Percentiles rank a stretch among this genome's conserved stretches.
Evolutionary conservation across 441 rosid species (phyloP).

Genomic region (Theobroma grandiflorum): DNA sequence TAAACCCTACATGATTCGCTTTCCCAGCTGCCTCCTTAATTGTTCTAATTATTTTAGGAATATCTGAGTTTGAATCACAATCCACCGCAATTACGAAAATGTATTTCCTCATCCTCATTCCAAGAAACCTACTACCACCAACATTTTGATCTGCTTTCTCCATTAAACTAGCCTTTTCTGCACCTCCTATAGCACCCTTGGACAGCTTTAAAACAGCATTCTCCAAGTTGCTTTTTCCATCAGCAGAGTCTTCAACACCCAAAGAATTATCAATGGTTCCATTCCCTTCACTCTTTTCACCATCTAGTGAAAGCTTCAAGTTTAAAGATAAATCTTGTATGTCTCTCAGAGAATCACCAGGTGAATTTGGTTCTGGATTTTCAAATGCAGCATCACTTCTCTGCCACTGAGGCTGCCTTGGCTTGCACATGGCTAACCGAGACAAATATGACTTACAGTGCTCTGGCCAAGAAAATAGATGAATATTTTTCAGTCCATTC

Average conservation of each 20-base stretch:
- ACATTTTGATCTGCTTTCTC: constrained; percentile 56
- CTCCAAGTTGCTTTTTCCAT: constrained; percentile 51
- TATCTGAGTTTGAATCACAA: constrained; percentile 47
- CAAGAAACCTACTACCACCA: constrained; percentile 53
- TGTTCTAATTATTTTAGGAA: constrained; percentile 49
- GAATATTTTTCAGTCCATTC: constrained; percentile 85
- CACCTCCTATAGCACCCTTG: constrained; percentile 47
- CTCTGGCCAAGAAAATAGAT: constrained; percentile 90
- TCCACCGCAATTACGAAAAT: constrained; percentile 86
- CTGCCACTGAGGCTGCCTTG: constrained; percentile 90
- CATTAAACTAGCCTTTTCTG: constrained; percentile 44
- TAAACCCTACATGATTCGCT: constrained; percentile 63
- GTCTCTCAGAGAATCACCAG: constrained; percentile 83
- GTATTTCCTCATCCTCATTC: constrained; percentile 68
- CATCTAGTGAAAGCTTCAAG: constrained; percentile 75
- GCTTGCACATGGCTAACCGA: constrained; percentile 79
- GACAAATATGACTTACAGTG: constrained; percentile 84
- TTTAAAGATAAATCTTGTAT: constrained; percentile 82
- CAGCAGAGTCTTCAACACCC: constrained; percentile 59
- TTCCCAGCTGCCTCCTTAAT: constrained; percentile 61
- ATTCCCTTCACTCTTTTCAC: constrained; percentile 65
- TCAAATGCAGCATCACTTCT: constrained; percentile 52
- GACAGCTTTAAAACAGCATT: constrained; percentile 64
- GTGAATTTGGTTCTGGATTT: constrained; percentile 69
- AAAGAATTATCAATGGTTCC: constrained; percentile 47